Evolutionary conservation across 306 rosid species (phyloP).

Genomic region (Acacia crassicarpa): DNA sequence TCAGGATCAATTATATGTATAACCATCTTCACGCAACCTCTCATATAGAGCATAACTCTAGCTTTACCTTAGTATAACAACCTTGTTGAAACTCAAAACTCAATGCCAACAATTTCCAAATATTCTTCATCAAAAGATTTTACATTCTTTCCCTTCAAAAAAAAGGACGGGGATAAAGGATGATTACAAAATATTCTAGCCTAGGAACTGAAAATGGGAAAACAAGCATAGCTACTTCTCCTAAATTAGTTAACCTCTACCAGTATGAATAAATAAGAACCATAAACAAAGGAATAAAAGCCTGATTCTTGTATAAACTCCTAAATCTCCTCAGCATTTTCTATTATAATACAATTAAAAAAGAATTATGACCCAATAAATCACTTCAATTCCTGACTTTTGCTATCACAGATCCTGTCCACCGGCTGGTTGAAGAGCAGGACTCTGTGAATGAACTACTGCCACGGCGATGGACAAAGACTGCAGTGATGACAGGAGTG

Average conservation of each 20-base stretch:
- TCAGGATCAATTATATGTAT: background rate
- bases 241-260: slow-evolving; percentile 45
- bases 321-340: slow-evolving; percentile 40
- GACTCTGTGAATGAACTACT: slow-evolving; percentile 67
- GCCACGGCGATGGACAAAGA: slow-evolving; percentile 92
- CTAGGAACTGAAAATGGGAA: slow-evolving; percentile 36
- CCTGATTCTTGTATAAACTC: slow-evolving; percentile 41
- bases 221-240: slow-evolving; percentile 37
- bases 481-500: slow-evolving; percentile 67
- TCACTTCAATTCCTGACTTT: slow-evolving; percentile 40
- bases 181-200: slow-evolving; percentile 40
- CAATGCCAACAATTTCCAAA: slow-evolving; percentile 31
- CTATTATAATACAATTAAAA: slow-evolving; percentile 50
- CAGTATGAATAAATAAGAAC: slow-evolving; percentile 32
- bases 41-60: background rate
- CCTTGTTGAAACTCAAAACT: slow-evolving; percentile 26
- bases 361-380: slow-evolving; percentile 40
- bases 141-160: slow-evolving; percentile 48
- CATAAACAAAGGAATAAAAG: slow-evolving; percentile 33
- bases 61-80: slow-evolving; percentile 14
- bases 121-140: slow-evolving; percentile 40
- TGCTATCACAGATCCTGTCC: slow-evolving; percentile 43
- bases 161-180: slow-evolving; percentile 33
- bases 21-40: background rate
- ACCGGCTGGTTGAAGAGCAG: slow-evolving; percentile 60